These are phyloP conservation scores for Botryotinia narcissicola DNA, from an alignment of 2,329 filamentous ascomycete species.

Conservation along the genomic window DNA sequence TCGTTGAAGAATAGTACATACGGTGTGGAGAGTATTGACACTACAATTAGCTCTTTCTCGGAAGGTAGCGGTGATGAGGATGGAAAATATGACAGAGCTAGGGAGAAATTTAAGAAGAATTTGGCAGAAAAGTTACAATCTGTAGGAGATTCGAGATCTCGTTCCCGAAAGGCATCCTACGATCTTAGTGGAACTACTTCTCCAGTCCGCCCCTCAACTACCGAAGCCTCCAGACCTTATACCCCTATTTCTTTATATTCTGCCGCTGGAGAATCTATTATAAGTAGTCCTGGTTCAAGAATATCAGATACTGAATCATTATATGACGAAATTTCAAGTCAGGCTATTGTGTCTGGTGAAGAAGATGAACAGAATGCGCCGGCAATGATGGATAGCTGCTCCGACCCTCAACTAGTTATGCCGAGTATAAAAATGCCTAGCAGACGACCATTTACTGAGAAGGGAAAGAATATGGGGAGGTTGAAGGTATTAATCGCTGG, in stretches of 20 bases:
- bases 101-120: slow-evolving; percentile 36
- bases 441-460: slow-evolving; percentile 84
- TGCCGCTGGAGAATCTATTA: slow-evolving; percentile 43
- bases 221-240: slow-evolving; percentile 44
- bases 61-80: slow-evolving; percentile 35
- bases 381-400: slow-evolving; percentile 48
- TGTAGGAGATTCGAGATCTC: slow-evolving; percentile 33
- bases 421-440: slow-evolving; percentile 90
- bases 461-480: slow-evolving; percentile 77
- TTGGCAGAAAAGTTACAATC: slow-evolving; percentile 26
- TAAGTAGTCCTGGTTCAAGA: slow-evolving; percentile 52
- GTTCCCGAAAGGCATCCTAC: slow-evolving; percentile 37
- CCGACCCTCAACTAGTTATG: slow-evolving; percentile 86
- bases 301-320: slow-evolving; percentile 51
- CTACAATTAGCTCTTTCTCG: slow-evolving; percentile 36
- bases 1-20: slow-evolving; percentile 39
- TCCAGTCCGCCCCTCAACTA: slow-evolving; percentile 37
- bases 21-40: slow-evolving; percentile 39
- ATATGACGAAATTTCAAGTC: slow-evolving; percentile 45
- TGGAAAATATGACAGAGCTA: slow-evolving; percentile 29
- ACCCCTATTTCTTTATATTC: slow-evolving; percentile 46
- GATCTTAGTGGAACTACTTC: slow-evolving; percentile 39
- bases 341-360: slow-evolving; percentile 38
- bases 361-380: slow-evolving; percentile 45
- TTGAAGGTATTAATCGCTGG: slow-evolving; percentile 89